phyloP scores from a whole-genome alignment of 202 grass and related monocot species.

The Musa balbisiana region DNA sequence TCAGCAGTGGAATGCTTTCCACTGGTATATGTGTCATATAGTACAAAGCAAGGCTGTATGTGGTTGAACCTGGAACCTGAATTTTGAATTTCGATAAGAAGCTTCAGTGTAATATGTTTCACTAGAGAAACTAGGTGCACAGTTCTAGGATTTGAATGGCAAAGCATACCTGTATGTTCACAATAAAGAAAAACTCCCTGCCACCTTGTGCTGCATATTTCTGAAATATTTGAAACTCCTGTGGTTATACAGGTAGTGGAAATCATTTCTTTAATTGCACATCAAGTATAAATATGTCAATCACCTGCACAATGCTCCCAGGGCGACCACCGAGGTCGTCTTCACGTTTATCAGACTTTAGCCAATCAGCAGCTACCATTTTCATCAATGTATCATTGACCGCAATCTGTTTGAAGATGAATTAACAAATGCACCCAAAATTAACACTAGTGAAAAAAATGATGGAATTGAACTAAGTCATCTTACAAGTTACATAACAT shows the following conservation, averaged over 20 bases:
- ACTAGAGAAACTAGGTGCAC: not conserved
- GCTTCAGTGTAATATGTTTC: not conserved
- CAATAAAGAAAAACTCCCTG: constrained; percentile 83
- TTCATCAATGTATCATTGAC: constrained; percentile 90
- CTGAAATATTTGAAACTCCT: constrained; percentile 44
- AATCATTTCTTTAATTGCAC: no score
- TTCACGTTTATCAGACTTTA: constrained; percentile 92
- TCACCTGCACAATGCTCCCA: constrained; percentile 89
- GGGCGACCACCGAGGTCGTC: constrained; percentile 80
- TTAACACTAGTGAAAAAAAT: not conserved
- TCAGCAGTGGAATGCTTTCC: constrained; percentile 75
- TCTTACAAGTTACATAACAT: not conserved
- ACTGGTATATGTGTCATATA: constrained; percentile 88
- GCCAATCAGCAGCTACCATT: constrained; percentile 97
- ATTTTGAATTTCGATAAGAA: constrained; percentile 15
- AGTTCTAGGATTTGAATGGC: not conserved
- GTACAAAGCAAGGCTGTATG: constrained; percentile 88
- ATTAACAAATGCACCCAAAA: constrained; percentile 12
- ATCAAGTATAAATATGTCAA: not conserved
- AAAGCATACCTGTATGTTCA: constrained; percentile 76
- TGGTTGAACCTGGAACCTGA: constrained; percentile 91
- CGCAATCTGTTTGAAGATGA: constrained; percentile 46
- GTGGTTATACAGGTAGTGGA: not conserved
- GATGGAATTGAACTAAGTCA: not conserved
- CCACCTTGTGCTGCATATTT: constrained; percentile 80